phyloP scores from a whole-genome alignment of 169 alveolate species.

The Theileria parva region DNA sequence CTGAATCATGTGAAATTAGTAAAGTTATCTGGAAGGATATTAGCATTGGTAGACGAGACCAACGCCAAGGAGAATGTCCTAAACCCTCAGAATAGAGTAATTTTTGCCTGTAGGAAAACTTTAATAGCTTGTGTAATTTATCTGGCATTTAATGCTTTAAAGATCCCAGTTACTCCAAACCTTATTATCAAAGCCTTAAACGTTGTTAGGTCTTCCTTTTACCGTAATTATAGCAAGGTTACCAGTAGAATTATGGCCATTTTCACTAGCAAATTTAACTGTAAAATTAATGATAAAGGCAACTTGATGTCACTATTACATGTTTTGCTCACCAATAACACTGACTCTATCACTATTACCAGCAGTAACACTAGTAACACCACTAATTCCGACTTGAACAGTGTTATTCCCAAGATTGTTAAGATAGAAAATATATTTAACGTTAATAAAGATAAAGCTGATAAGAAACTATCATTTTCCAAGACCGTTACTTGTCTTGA shows the following conservation, averaged over 20 bases:
- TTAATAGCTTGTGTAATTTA: constrained; percentile 19
- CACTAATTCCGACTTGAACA: too few species aligned
- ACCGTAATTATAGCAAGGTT: constrained; percentile 12
- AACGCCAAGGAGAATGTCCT: constrained; percentile 4
- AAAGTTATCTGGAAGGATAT: not conserved
- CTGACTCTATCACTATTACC: not conserved
- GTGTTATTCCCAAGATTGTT: not conserved
- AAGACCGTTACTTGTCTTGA: not conserved
- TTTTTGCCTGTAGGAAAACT: constrained; percentile 42
- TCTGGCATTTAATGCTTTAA: not conserved
- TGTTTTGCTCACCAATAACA: not conserved
- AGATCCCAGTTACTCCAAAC: constrained; percentile 9
- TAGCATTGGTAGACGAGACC: not conserved
- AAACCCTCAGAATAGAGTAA: constrained; percentile 19
- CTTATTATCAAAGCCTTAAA: constrained; percentile 18
- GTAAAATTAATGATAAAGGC: not conserved
- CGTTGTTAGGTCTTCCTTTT: constrained; percentile 30
- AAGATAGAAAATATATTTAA: not conserved
- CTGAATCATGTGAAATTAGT: not conserved
- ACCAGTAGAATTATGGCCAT: not conserved
- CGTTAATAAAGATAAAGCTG: not conserved
- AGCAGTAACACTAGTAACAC: not conserved
- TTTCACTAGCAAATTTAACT: not conserved
- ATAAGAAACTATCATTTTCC: not conserved
- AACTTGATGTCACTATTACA: not conserved